These are phyloP conservation scores for Meyerozyma athensensis DNA, from an alignment of 1,139 yeast genomes.

Conservation along the genomic window DNA sequence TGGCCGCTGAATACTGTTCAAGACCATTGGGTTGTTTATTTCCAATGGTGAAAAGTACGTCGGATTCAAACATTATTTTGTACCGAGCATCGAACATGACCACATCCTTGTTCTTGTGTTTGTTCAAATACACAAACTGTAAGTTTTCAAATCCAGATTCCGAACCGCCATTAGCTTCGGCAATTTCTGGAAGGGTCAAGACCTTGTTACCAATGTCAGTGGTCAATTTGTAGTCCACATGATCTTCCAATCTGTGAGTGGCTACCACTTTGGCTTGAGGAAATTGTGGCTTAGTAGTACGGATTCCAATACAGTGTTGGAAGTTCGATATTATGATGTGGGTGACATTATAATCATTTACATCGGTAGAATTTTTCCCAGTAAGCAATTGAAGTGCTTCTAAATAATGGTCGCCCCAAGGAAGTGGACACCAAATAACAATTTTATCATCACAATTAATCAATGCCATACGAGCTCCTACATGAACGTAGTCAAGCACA, in stretches of 20 bases:
- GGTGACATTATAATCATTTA: constrained; percentile 4
- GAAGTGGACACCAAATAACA: constrained; percentile 59
- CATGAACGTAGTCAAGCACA: constrained; percentile 34
- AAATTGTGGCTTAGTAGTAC: constrained; percentile 4
- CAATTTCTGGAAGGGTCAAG: neutral
- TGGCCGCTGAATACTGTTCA: constrained; percentile 41
- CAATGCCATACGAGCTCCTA: constrained; percentile 62
- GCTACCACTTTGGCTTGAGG: constrained; percentile 9
- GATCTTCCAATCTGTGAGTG: constrained; percentile 11
- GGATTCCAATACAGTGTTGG: constrained; percentile 9
- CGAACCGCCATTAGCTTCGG: constrained; percentile 5
- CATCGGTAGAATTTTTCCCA: constrained; percentile 12
- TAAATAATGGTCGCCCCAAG: constrained; percentile 45
- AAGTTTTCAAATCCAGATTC: constrained; percentile 29
- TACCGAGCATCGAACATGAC: constrained; percentile 44
- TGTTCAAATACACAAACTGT: constrained; percentile 54
- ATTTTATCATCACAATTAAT: constrained; percentile 34
- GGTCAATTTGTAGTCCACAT: constrained; percentile 13
- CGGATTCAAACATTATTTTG: constrained; percentile 51
- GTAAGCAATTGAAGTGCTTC: constrained; percentile 32
- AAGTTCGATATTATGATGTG: constrained; percentile 9
- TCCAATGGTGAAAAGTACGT: constrained; percentile 46
- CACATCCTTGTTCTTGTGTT: constrained; percentile 52
- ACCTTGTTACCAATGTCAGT: constrained; percentile 22
- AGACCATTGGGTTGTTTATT: constrained; percentile 13